phyloP scores from a whole-genome alignment of 2,329 filamentous ascomycete species.

The Aureobasidium sp. region DNA sequence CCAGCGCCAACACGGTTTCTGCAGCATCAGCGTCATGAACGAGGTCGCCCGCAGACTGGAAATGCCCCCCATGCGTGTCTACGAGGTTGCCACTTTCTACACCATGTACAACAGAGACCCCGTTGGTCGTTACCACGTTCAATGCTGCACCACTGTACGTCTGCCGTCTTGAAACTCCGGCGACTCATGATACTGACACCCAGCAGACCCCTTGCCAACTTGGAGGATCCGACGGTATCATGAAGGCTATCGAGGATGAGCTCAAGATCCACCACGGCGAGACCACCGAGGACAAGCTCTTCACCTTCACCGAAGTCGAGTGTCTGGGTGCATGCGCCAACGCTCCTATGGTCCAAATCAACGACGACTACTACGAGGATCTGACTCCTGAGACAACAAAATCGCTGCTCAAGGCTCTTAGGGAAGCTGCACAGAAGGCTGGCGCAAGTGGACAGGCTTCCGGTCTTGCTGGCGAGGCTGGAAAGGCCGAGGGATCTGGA shows the following conservation, averaged over 20 bases:
- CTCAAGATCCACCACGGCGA: slow-evolving; percentile 86
- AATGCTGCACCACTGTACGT: slow-evolving; percentile 90
- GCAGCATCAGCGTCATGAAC: slow-evolving; percentile 99
- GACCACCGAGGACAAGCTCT: slow-evolving; percentile 86
- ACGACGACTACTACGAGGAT: slow-evolving; percentile 99
- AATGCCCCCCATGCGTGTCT: slow-evolving; percentile 98
- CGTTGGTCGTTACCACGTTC: slow-evolving; percentile 92
- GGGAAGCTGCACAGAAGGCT: slow-evolving; percentile 56
- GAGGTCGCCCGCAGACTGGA: slow-evolving; percentile 91
- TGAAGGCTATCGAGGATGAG: slow-evolving; percentile 81
- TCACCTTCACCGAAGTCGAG: slow-evolving; percentile 96
- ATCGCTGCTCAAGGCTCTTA: slow-evolving; percentile 72
- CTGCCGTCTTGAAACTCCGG: background rate
- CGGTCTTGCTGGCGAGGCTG: slow-evolving; percentile 35
- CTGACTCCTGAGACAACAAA: slow-evolving; percentile 84
- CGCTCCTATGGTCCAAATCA: slow-evolving; percentile 99
- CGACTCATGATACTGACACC: background rate
- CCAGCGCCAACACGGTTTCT: slow-evolving; percentile 96
- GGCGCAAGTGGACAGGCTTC: slow-evolving; percentile 40
- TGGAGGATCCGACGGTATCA: slow-evolving; percentile 84
- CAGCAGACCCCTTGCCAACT: slow-evolving; percentile 92
- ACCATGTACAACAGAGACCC: slow-evolving; percentile 99
- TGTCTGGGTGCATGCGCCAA: slow-evolving; percentile 98
- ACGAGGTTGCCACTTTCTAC: slow-evolving; percentile 99
- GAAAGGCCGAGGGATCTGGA: slow-evolving; percentile 41